Evolutionary conservation across 306 rosid species (phyloP), one percentile per base, ranked within the genome.

Genomic region (Gillenia trifoliata): DNA sequence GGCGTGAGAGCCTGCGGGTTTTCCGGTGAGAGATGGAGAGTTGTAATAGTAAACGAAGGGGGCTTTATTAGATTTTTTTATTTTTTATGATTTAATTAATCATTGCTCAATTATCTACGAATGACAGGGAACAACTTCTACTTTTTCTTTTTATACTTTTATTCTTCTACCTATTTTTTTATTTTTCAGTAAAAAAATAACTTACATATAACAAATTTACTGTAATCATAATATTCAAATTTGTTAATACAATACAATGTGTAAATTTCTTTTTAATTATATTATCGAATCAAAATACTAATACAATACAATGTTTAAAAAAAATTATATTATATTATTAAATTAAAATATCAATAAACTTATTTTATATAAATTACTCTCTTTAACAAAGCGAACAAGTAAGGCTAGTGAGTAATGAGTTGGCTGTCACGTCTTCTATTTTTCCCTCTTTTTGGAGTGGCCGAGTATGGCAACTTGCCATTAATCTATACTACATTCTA

Each of bases 71-170:
- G 1, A 45, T 31, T 12, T 49, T 30, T 23, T 16, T 2, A 7
- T 57, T 10, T 17, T 38, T 40, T 6, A 33, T 30, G 25, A 55
- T 57, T 71, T 78, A 12, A 19, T 25, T 75, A 77, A 81, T 77
- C 78, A 83, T 81, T 75, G 66, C 72, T 73, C 77, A 79, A 87
- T 79, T 64, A 74, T 71, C 49, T 4, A 66, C n/a, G 20, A 28
- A 30, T 41, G 6, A 40, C 67, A 36, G 20, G 45, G 2, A 40
- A 28, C 17, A 54, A 6, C 26, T 20, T 11, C 11, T 20, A 2
- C 20, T 13, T 22, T 22, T 57, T 57, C 26, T 11, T n/a, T 22
- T 8, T 3, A n/a, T n/a, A n/a, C n/a, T 26, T 59, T 7, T 12
- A 29, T 19, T 56, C 6, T 15, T 33, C 60, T 4, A n/a, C 4